Base-by-base conservation (phyloP, 306 rosid species). In the Lithocarpus polystachyus region DNA sequence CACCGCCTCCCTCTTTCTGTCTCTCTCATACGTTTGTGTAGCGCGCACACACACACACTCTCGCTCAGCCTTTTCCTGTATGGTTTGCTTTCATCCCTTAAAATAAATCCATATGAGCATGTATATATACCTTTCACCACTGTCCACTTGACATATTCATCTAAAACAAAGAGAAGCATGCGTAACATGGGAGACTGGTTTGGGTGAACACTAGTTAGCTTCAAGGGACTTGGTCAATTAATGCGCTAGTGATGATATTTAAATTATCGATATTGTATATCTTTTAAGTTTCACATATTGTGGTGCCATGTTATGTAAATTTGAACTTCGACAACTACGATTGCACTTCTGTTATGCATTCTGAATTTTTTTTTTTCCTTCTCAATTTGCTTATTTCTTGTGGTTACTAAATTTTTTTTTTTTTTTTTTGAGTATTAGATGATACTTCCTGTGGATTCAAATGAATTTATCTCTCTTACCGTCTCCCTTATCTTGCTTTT, bases 391-490 rank as follows among this genome's bases (percentile, higher is more conserved):
- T n/a, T 74, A 57, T 35, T 55, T 31, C 56, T 5, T 35, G 17
- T 29, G 33, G 59, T 56, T 35, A 56, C 37, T 74, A 67, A n/a
- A 29, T 15, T 43, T 4, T 55, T 14, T 77, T 45, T 22, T 43
- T 6, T 55, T 14, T 77, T 48, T 18, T 45, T 40, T 43, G 45
- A 40, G 11, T 40, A 62, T 70, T 4, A 22, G 57, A 69, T 52
- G 23, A 22, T 61, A 48, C 17, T 52, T 48, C n/a, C 40, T 13
- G 19, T 17, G 1, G 73, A 59, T 37, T 57, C 57, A 53, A 67
- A 65, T 74, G 24, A 51, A 67, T 79, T 67, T 74, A 24, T 52
- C 56, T 72, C 48, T 77, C 54, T 29, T 14, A 60, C 10, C n/a
- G 5, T 2, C 19, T 15, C 4, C 11, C 53, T 13, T 68, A 9